Conservation (phyloP, 23 red algal species). For the Pyropia yezoensis region DNA sequence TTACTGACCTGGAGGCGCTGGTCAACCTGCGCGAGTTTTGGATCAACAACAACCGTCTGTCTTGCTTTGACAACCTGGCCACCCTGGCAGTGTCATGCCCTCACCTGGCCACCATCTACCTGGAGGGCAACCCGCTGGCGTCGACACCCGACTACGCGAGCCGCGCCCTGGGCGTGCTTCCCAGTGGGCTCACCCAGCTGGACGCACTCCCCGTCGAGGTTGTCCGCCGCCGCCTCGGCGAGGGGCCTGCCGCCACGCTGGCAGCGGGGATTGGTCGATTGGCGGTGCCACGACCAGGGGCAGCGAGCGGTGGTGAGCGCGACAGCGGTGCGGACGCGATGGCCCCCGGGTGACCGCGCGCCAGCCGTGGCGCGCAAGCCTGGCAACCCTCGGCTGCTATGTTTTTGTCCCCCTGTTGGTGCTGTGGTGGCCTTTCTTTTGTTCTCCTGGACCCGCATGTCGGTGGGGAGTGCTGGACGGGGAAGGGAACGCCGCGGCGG, state of each 20-base stretch:
- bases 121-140: slow-evolving; percentile 87
- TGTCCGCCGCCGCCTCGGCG: slow-evolving; percentile 3
- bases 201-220: slow-evolving; percentile 71
- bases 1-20: slow-evolving; percentile 50
- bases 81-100: slow-evolving; percentile 4
- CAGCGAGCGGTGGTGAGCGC: no score
- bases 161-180: slow-evolving; percentile 53
- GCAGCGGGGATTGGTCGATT: no score
- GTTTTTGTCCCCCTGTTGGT: no score
- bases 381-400: no score
- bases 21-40: slow-evolving; percentile 79
- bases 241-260: not conserved
- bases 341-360: no score
- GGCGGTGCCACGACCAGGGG: no score
- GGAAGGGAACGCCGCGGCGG: no score
- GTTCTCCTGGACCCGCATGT: no score
- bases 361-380: no score
- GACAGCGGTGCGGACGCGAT: no score
- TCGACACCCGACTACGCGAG: slow-evolving; percentile 33
- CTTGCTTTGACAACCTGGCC: slow-evolving; percentile 33
- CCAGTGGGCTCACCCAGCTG: slow-evolving; percentile 61
- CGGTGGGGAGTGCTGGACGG: no score
- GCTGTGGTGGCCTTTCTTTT: no score
- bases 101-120: slow-evolving; percentile 70
- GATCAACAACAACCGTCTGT: slow-evolving; percentile 81